Conservation (phyloP, 768 basidiomycete genomes). For the Pisolithus tinctorius region DNA sequence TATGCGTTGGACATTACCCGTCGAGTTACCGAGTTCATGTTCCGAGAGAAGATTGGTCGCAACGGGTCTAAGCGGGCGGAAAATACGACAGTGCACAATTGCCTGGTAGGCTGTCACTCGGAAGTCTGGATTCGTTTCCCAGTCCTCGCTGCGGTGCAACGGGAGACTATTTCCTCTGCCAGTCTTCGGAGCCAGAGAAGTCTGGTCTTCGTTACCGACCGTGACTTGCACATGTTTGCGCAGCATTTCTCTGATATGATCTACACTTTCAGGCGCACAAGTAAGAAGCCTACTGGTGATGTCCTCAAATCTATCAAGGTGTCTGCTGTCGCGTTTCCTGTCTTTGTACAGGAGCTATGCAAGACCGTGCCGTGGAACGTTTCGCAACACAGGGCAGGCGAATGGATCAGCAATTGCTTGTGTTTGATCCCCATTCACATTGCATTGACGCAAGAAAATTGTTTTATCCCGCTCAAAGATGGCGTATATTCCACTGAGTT, state of each 20-base stretch:
- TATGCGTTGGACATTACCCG: conserved; percentile 42
- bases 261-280: conserved; percentile 35
- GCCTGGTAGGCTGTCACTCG: conserved; percentile 40
- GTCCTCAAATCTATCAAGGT: conserved; percentile 31
- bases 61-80: conserved; percentile 4
- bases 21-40: conserved; percentile 47
- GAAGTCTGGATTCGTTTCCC: conserved; percentile 53
- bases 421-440: conserved; percentile 56
- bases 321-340: conserved; percentile 15
- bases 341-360: conserved; percentile 9
- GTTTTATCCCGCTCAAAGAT: conserved; percentile 50
- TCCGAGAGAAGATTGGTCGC: conserved; percentile 34
- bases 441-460: conserved; percentile 46
- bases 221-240: conserved; percentile 22
- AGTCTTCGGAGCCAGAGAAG: conserved; percentile 20
- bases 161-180: conserved; percentile 31
- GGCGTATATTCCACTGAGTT: conserved; percentile 38
- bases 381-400: conserved; percentile 37
- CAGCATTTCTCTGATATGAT: conserved; percentile 38
- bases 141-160: conserved; percentile 40
- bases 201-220: conserved; percentile 36
- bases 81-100: conserved; percentile 33
- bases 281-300: conserved; percentile 41
- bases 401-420: conserved; percentile 49
- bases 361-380: conserved; percentile 11